These are phyloP conservation scores for Cucumis cinereus DNA, from an alignment of 306 rosid species.

Conservation along the genomic window DNA sequence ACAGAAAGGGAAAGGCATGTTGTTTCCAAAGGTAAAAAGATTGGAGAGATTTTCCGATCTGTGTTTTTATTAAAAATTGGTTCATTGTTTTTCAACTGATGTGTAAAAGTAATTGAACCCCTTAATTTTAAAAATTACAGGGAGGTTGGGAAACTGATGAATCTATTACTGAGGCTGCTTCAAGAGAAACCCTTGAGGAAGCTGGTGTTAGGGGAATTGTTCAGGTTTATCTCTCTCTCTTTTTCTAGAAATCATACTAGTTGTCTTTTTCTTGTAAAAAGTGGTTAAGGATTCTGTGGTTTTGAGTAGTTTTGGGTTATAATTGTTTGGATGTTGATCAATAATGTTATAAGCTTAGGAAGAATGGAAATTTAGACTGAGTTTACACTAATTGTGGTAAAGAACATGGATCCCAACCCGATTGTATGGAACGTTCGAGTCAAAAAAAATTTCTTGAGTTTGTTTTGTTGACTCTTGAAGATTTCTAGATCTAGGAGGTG, in stretches of 20 bases:
- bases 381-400: not conserved
- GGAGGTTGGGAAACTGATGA: conserved; percentile 96
- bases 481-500: conserved; percentile 1
- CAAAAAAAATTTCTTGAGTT: not conserved
- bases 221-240: conserved; percentile 27
- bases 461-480: not conserved
- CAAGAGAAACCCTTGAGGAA: conserved; percentile 77
- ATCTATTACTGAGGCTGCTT: conserved; percentile 77
- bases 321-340: not conserved
- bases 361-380: not conserved
- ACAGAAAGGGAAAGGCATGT: conserved; percentile 77
- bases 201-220: conserved; percentile 81
- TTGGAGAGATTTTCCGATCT: not conserved
- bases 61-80: not conserved
- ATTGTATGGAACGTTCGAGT: not conserved
- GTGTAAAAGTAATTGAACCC: not conserved
- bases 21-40: conserved; percentile 77
- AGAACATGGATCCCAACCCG: not conserved
- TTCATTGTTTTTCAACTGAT: not conserved
- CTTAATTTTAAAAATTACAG: conserved; percentile 13
- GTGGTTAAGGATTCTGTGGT: not conserved
- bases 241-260: not conserved
- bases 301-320: not conserved
- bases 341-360: not conserved
- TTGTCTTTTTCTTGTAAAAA: not conserved